These are phyloP conservation scores for Suillus americanus DNA, from an alignment of 768 basidiomycete genomes.

Conservation along the genomic window DNA sequence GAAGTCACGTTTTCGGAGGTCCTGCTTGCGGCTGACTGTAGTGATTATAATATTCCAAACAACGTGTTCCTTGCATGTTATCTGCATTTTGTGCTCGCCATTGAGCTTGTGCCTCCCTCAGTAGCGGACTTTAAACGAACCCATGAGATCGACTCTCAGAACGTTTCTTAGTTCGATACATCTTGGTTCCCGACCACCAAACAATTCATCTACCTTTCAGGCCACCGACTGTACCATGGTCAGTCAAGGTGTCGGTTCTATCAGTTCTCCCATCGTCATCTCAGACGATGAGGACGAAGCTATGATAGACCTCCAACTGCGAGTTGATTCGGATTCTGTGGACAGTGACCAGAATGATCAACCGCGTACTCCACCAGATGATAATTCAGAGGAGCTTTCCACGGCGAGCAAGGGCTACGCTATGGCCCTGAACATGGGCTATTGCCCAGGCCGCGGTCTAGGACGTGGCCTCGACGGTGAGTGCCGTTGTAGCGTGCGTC, in stretches of 20 bases:
- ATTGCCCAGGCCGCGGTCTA: conserved; percentile 14
- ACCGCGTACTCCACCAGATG: background rate
- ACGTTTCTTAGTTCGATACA: background rate
- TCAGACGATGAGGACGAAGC: conserved; percentile 28
- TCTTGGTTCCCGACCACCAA: conserved; percentile 5
- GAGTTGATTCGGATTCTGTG: background rate
- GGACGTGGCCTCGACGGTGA: conserved; percentile 15
- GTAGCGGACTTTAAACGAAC: conserved; percentile 16
- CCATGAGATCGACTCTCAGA: conserved; percentile 6
- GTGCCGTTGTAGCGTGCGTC: conserved; percentile 2
- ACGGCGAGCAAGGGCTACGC: conserved; percentile 9
- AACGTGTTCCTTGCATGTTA: conserved; percentile 4
- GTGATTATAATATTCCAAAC: background rate
- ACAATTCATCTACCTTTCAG: conserved; percentile 3
- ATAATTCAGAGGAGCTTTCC: conserved; percentile 7
- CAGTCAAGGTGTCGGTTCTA: conserved; percentile 21
- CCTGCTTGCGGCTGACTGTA: background rate
- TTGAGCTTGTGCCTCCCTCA: background rate
- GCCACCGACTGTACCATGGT: conserved; percentile 8
- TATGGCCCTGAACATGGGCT: conserved; percentile 15
- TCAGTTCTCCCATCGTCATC: conserved; percentile 28
- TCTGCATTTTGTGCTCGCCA: background rate
- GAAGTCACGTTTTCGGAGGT: conserved; percentile 1
- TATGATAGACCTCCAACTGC: conserved; percentile 13
- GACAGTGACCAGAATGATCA: conserved; percentile 5